Evolutionary conservation across 139 green algal species (phyloP).

Genomic region (Diplosphaera chodatii): DNA sequence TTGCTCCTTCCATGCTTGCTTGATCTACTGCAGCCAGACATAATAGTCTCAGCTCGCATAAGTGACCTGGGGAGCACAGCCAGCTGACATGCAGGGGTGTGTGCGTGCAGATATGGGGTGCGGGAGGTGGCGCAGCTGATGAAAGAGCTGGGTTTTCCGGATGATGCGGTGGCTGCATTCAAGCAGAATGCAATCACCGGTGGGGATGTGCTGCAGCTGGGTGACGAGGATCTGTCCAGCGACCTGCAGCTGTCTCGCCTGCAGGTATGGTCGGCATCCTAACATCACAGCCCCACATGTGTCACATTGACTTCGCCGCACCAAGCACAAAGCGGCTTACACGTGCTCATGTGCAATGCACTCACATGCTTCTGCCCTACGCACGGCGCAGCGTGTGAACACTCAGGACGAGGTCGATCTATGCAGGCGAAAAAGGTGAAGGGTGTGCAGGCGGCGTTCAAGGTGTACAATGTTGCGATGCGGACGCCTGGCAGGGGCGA

Average conservation of each 20-base stretch:
- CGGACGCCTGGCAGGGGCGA: slow-evolving; percentile 15
- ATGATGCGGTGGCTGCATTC: slow-evolving; percentile 1
- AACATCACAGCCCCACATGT: background rate
- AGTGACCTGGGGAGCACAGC: no score
- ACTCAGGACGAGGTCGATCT: no score
- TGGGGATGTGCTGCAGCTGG: slow-evolving; percentile 22
- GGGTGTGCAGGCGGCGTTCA: slow-evolving; percentile 5
- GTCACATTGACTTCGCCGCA: background rate
- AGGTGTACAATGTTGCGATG: slow-evolving; percentile 20
- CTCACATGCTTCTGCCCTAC: no score
- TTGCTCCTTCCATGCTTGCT: no score
- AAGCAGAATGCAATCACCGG: slow-evolving; percentile 14
- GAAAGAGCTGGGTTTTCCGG: slow-evolving; percentile 7
- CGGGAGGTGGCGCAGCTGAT: slow-evolving; percentile 13
- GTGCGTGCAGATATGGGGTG: slow-evolving; percentile 19
- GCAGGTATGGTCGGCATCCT: slow-evolving; percentile 4
- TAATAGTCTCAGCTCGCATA: no score
- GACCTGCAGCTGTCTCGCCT: slow-evolving; percentile 14
- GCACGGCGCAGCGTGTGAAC: no score
- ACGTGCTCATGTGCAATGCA: no score
- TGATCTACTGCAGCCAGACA: no score
- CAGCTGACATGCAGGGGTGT: no score
- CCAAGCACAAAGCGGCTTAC: no score
- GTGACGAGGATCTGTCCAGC: slow-evolving; percentile 13
- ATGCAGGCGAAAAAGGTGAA: slow-evolving; percentile 19